phyloP scores from a whole-genome alignment of 306 rosid species.

The Prunus salicina region DNA sequence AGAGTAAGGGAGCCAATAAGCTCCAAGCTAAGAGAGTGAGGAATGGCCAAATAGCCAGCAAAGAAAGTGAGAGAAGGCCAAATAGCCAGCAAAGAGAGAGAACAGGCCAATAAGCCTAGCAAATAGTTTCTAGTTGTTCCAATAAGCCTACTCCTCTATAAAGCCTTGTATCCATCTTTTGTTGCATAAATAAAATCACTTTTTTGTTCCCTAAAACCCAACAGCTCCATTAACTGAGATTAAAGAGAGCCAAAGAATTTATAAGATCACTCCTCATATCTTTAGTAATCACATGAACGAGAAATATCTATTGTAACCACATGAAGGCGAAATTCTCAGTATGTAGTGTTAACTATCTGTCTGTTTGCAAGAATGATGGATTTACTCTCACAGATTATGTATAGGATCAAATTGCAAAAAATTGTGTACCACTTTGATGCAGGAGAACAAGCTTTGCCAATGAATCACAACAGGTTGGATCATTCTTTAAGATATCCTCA shows the following conservation, averaged over 20 bases:
- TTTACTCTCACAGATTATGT: neutral
- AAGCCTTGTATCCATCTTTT: too few relatives aligned
- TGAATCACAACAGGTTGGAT: slow-evolving; percentile 63
- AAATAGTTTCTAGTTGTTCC: too few relatives aligned
- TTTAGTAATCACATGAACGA: neutral
- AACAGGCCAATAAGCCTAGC: too few relatives aligned
- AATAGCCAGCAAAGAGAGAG: too few relatives aligned
- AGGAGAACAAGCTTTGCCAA: slow-evolving; percentile 63
- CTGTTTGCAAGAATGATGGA: neutral
- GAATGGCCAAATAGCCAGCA: too few relatives aligned
- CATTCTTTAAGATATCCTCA: slow-evolving; percentile 71
- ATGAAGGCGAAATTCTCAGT: neutral
- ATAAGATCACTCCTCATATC: neutral
- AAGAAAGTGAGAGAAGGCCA: too few relatives aligned
- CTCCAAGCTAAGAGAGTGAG: too few relatives aligned
- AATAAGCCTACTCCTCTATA: too few relatives aligned
- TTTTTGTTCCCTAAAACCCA: too few relatives aligned
- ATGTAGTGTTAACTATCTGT: neutral
- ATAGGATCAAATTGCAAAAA: slow-evolving; percentile 8
- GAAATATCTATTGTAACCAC: neutral
- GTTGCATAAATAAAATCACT: too few relatives aligned
- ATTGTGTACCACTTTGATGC: slow-evolving; percentile 61
- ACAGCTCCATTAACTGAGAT: neutral
- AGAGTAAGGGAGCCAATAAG: too few relatives aligned
- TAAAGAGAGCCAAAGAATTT: neutral